Evolutionary conservation across 1,139 yeast genomes (phyloP).

Genomic region (Pneumocystis canis): DNA sequence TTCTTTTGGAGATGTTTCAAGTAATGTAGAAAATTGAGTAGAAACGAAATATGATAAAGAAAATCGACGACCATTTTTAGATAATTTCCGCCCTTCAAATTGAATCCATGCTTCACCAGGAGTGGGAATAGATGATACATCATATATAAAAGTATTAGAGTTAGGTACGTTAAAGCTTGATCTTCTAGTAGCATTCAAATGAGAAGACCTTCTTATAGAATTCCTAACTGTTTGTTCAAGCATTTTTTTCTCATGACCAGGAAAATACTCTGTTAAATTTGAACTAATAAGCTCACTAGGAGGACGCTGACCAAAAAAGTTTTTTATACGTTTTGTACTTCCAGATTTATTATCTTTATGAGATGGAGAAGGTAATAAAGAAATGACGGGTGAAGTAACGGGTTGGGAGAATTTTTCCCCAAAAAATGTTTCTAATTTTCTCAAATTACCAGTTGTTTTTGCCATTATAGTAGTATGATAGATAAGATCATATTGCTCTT

Average conservation of each 20-base stretch:
- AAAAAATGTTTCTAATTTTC: slow-evolving; percentile 11
- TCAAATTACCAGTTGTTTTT: slow-evolving; percentile 7
- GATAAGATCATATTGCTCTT: slow-evolving; percentile 14
- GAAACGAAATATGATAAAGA: background rate
- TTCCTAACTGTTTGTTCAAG: slow-evolving; percentile 70
- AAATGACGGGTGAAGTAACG: background rate
- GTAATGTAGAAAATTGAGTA: background rate
- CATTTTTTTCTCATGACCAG: slow-evolving; percentile 59
- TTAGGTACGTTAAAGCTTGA: slow-evolving; percentile 22
- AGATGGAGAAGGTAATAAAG: background rate
- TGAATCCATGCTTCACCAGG: slow-evolving; percentile 56
- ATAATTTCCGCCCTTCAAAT: slow-evolving; percentile 36
- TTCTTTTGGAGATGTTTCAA: background rate
- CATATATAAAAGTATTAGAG: slow-evolving; percentile 11
- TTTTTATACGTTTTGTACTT: slow-evolving; percentile 22
- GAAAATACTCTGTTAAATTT: slow-evolving; percentile 81
- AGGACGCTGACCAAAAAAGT: slow-evolving; percentile 76
- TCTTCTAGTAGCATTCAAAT: slow-evolving; percentile 29
- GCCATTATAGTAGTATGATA: slow-evolving; percentile 9
- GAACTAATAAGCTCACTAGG: slow-evolving; percentile 85
- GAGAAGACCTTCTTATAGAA: slow-evolving; percentile 61
- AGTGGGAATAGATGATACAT: slow-evolving; percentile 30
- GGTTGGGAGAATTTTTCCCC: slow-evolving; percentile 10
- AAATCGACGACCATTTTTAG: slow-evolving; percentile 12
- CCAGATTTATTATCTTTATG: background rate